Conservation (phyloP, 495 filamentous ascomycete genomes). For the Xylaria scruposa region DNA sequence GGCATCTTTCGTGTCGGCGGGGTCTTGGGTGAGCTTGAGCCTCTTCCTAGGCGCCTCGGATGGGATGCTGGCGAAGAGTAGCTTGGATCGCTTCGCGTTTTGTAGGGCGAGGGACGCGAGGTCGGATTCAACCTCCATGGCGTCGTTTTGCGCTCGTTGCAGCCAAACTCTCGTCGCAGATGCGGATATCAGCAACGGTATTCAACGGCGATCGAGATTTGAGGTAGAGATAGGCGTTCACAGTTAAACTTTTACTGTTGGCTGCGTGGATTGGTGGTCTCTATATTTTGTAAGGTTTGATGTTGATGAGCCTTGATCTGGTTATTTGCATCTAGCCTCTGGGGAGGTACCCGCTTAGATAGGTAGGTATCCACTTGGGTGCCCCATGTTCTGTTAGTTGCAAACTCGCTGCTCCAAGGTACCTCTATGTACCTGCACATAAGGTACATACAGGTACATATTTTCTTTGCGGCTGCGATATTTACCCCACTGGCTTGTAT, state of each 20-base stretch:
- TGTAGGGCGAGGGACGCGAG: conserved; percentile 48
- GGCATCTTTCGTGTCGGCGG: conserved; percentile 46
- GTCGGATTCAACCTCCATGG: conserved; percentile 37
- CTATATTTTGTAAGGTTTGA: background rate
- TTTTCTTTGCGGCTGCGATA: background rate
- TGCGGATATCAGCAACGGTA: background rate
- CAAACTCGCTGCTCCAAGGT: background rate
- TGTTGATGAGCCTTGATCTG: background rate
- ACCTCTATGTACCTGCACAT: background rate
- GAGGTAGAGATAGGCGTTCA: background rate
- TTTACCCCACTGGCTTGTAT: background rate
- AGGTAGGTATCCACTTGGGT: background rate
- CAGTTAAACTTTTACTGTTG: background rate
- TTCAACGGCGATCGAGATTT: background rate
- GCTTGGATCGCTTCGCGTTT: conserved; percentile 50
- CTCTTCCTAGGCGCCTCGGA: conserved; percentile 47
- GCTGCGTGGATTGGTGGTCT: conserved; percentile 1
- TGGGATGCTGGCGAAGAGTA: conserved; percentile 45
- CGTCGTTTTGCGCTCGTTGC: conserved; percentile 15
- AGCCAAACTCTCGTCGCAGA: background rate
- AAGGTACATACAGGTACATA: background rate
- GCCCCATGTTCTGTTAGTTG: background rate
- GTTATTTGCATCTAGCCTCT: background rate
- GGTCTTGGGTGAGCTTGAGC: conserved; percentile 48
- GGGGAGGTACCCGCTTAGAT: background rate